Evolutionary conservation across 352 stramenopile species (phyloP).

Genomic region (Pythium dissimile): DNA sequence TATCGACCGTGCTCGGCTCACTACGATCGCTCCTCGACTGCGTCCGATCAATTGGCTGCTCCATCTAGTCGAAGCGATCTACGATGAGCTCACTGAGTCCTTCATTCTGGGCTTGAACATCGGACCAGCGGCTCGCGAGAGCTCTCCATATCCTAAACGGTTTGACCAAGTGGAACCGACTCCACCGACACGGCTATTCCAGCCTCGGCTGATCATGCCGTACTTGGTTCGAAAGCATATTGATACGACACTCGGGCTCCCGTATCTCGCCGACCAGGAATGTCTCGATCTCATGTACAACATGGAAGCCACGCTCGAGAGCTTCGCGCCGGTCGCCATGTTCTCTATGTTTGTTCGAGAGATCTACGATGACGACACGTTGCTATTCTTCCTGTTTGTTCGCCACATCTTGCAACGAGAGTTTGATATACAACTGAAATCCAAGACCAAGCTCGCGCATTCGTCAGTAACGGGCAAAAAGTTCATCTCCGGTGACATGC

Average conservation of each 20-base stretch:
- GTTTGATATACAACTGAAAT: constrained; percentile 49
- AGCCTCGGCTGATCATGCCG: constrained; percentile 41
- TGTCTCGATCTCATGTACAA: constrained; percentile 72
- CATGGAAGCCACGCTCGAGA: constrained; percentile 40
- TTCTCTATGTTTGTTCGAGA: constrained; percentile 72
- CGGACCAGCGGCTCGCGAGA: not conserved
- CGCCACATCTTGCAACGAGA: constrained; percentile 39
- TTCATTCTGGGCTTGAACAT: constrained; percentile 11
- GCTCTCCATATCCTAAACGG: not conserved
- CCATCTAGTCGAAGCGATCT: constrained; percentile 58
- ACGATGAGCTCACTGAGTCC: constrained; percentile 40
- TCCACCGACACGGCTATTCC: constrained; percentile 3
- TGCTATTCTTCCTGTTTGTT: constrained; percentile 63
- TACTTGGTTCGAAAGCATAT: constrained; percentile 54
- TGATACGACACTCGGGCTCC: constrained; percentile 43
- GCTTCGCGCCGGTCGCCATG: constrained; percentile 41
- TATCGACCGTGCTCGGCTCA: constrained; percentile 19
- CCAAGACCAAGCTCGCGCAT: constrained; percentile 59
- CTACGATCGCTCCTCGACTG: constrained; percentile 24
- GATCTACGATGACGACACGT: constrained; percentile 56
- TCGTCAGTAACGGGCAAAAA: constrained; percentile 41
- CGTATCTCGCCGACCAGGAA: constrained; percentile 63
- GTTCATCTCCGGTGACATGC: constrained; percentile 28
- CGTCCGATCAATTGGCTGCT: constrained; percentile 66
- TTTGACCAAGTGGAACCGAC: not conserved